Evolutionary conservation across 768 basidiomycete species (phyloP).

Genomic region (Lactarius indigo): DNA sequence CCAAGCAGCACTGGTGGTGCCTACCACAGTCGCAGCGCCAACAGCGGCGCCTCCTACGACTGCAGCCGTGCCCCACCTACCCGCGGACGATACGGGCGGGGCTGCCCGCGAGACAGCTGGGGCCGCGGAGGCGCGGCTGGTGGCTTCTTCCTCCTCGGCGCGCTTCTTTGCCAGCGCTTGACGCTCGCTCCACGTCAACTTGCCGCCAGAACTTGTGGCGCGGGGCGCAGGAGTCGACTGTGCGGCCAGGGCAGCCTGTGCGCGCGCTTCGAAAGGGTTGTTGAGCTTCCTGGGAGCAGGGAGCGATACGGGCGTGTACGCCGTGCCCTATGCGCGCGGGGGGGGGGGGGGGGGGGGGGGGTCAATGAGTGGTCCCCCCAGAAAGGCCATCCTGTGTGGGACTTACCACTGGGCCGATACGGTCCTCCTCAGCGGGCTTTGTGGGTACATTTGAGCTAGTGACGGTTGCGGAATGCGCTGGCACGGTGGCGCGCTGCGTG

Average conservation of each 20-base stretch:
- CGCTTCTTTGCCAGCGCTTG: slow-evolving; percentile 91
- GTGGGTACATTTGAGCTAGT: slow-evolving; percentile 48
- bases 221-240: slow-evolving; percentile 31
- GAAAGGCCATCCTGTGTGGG: background rate
- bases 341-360: too few relatives aligned
- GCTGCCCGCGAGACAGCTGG: slow-evolving; percentile 21
- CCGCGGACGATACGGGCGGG: slow-evolving; percentile 13
- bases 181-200: slow-evolving; percentile 91
- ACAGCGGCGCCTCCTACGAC: slow-evolving; percentile 29
- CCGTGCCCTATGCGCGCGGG: slow-evolving; percentile 59
- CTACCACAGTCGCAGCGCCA: background rate
- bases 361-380: too few relatives aligned
- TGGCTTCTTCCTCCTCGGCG: slow-evolving; percentile 69
- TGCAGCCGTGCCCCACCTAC: slow-evolving; percentile 36
- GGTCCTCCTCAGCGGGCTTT: slow-evolving; percentile 76
- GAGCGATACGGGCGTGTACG: slow-evolving; percentile 85
- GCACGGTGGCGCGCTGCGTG: slow-evolving; percentile 28
- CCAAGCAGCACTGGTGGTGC: background rate
- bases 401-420: slow-evolving; percentile 64
- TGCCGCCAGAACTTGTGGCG: slow-evolving; percentile 48
- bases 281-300: slow-evolving; percentile 82
- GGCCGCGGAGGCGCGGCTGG: slow-evolving; percentile 43
- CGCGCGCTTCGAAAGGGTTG: slow-evolving; percentile 67
- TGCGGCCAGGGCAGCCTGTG: slow-evolving; percentile 21
- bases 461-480: slow-evolving; percentile 38